Conservation (phyloP, 2,329 filamentous ascomycete genomes). For the Stagonosporopsis tanaceti region DNA sequence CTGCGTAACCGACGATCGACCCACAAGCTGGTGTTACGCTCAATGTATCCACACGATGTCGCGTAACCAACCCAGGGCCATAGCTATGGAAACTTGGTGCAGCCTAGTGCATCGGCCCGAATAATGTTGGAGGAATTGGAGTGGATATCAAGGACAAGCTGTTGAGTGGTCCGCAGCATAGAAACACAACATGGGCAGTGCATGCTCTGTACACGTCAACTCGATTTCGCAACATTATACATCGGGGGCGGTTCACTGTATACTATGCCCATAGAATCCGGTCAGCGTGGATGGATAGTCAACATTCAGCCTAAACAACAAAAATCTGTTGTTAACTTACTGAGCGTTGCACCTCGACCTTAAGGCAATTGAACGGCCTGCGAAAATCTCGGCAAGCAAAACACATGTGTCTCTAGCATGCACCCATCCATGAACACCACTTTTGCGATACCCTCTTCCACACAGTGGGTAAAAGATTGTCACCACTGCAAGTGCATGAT, state of each 20-base stretch:
- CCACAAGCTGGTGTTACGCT: neutral
- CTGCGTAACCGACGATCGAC: neutral
- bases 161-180: slow-evolving; percentile 6
- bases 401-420: neutral
- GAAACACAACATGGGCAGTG: slow-evolving; percentile 5
- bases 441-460: slow-evolving; percentile 1
- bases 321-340: no score
- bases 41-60: neutral
- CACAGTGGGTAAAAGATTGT: neutral
- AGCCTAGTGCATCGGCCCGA: slow-evolving; percentile 4
- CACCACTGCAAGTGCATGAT: neutral
- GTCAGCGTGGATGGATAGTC: no score
- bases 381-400: neutral
- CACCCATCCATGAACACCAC: neutral
- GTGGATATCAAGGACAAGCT: neutral
- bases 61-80: slow-evolving; percentile 4
- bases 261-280: neutral
- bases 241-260: neutral
- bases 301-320: no score
- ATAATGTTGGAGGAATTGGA: neutral
- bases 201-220: slow-evolving; percentile 2
- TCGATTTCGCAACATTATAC: neutral
- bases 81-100: neutral
- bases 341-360: neutral
- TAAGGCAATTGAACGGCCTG: neutral